Evolutionary conservation across 257 asterid species (phyloP), one percentile per base, ranked within the genome.

Genomic region (Solanum rostratum): DNA sequence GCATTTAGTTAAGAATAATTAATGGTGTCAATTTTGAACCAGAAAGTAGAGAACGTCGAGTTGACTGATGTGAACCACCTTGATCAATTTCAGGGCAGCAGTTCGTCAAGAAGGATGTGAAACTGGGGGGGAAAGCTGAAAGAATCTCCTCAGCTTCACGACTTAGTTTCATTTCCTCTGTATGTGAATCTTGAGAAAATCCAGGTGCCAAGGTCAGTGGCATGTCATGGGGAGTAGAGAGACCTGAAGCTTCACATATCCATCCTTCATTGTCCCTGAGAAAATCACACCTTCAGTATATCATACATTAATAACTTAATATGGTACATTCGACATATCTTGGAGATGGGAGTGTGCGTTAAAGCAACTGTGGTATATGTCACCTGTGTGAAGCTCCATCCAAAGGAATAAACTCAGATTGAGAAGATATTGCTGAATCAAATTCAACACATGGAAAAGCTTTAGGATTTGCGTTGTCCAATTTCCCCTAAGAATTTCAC

Each of bases 91-190:
- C 88, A 73, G 97, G 92, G 85, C 88, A 82, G 85, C 95, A 93
- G 90, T 89, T 92, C 88, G 80, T 90, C 86, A 96, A 80, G 87
- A 94, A 87, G 53, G 95, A 91, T 4, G 94, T 88, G 90, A 94
- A 96, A 89, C 98, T 92, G 80, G 98, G 99, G 84, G 99, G 98
- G 83, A 90, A 91, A 15, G 78, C 69, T 10, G 90, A 57, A 83
- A 84, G 85, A 50, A 87, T 68, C 73, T 83, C 91, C 54, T 87
- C 93, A 84, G 87, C 89, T 87, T 88, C 88, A 50, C 46, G 27
- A 81, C 84, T 84, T 85, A 82, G 54, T 66, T 69, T 70, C 30
- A 27, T 79, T 87, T 87, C 95, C 37, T 82, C 86, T 53, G 85
- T 50, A 81, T 45, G 81, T 43, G 91, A 90, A 74, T 89, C 83